These are phyloP conservation scores for Cyberlindnera subsufficiens DNA, from an alignment of 805 yeast species.

Conservation along the genomic window DNA sequence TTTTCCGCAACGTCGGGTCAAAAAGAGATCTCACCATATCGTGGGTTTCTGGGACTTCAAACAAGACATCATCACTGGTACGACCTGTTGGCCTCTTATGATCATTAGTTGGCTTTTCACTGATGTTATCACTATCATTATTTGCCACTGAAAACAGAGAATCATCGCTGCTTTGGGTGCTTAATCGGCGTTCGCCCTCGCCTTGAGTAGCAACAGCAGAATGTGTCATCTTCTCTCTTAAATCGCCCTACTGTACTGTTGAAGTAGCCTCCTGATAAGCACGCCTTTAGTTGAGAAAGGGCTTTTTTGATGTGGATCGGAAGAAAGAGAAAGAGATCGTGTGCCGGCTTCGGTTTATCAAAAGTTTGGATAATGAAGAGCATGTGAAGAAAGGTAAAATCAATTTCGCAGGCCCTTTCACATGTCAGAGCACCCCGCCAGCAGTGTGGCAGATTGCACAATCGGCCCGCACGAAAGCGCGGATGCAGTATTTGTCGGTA, in stretches of 20 bases:
- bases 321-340: slow-evolving; percentile 1
- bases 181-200: not conserved
- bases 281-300: slow-evolving; percentile 7
- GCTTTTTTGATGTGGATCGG: not conserved
- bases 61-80: slow-evolving; percentile 26
- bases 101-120: not conserved
- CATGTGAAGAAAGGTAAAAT: slow-evolving; percentile 1
- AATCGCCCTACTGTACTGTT: slow-evolving; percentile 2
- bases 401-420: no score
- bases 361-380: not conserved
- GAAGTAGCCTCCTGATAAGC: slow-evolving; percentile 1
- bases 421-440: no score
- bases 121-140: not conserved
- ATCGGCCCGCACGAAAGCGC: not conserved
- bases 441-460: no score
- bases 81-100: slow-evolving; percentile 11
- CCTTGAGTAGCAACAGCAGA: no score
- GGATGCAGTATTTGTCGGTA: not conserved
- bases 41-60: slow-evolving; percentile 48
- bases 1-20: slow-evolving; percentile 69
- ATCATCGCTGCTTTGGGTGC: not conserved
- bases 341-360: slow-evolving; percentile 1
- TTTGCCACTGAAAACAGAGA: not conserved
- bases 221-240: no score
- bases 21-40: slow-evolving; percentile 80